A percentile compares a stretch with the other conserved stretches of the same genome.
These are phyloP conservation scores for Aspergillus affinis DNA, from an alignment of 495 filamentous ascomycete genomes.

Conservation along the genomic window DNA sequence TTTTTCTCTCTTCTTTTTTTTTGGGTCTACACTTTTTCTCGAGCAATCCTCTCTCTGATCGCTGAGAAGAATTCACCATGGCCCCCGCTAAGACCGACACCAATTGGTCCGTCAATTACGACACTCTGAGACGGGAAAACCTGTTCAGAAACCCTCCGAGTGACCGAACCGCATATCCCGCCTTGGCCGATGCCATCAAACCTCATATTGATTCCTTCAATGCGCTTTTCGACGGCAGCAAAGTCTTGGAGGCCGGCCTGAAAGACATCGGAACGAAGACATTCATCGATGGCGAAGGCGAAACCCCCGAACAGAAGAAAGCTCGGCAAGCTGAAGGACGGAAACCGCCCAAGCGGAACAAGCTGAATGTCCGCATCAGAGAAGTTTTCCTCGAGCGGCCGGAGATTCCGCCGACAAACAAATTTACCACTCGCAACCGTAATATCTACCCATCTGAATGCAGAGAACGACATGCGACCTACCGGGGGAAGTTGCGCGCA, in stretches of 20 bases:
- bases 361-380: slow-evolving; percentile 68
- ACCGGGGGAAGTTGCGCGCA: slow-evolving; percentile 80
- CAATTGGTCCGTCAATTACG: slow-evolving; percentile 77
- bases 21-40: slow-evolving; percentile 13
- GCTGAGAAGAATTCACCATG: slow-evolving; percentile 29
- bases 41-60: slow-evolving; percentile 7
- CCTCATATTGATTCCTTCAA: slow-evolving; percentile 97
- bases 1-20: slow-evolving; percentile 10
- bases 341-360: slow-evolving; percentile 61
- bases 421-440: slow-evolving; percentile 69
- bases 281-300: slow-evolving; percentile 73
- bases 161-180: slow-evolving; percentile 84
- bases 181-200: slow-evolving; percentile 74
- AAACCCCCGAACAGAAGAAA: slow-evolving; percentile 42
- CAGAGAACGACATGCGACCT: slow-evolving; percentile 88
- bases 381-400: slow-evolving; percentile 78
- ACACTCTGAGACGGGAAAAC: slow-evolving; percentile 76
- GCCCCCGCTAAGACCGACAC: slow-evolving; percentile 60
- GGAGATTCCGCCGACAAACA: slow-evolving; percentile 72
- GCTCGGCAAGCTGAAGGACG: slow-evolving; percentile 42
- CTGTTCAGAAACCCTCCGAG: slow-evolving; percentile 86
- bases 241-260: slow-evolving; percentile 71
- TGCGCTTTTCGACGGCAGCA: slow-evolving; percentile 71
- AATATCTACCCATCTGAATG: slow-evolving; percentile 91
- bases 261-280: slow-evolving; percentile 87